Percentiles rank a stretch among this genome's conserved stretches.
Evolutionary conservation across 805 yeast genomes (phyloP).

Genomic region (Cyberlindnera americana): DNA sequence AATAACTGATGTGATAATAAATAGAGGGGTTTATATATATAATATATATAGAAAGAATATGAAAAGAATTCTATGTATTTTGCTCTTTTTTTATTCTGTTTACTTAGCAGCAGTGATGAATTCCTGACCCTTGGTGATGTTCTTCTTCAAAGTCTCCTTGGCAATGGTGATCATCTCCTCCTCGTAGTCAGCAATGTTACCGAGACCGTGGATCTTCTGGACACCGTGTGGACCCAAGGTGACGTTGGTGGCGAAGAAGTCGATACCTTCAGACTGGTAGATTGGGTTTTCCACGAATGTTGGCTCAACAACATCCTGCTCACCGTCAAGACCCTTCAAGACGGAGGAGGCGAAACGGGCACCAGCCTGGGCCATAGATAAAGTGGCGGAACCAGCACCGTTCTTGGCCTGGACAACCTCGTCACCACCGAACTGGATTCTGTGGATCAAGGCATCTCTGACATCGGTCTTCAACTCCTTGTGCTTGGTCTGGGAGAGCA

Average conservation of each 20-base stretch:
- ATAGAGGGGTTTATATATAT: too few relatives aligned
- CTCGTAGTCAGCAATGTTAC: conserved; percentile 72
- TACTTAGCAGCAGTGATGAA: conserved; percentile 54
- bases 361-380: conserved; percentile 93
- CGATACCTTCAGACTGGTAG: conserved; percentile 81
- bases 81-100: too few relatives aligned
- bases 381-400: conserved; percentile 92
- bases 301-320: conserved; percentile 61
- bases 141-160: conserved; percentile 38
- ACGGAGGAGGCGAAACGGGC: conserved; percentile 68
- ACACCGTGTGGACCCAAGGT: conserved; percentile 93
- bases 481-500: conserved; percentile 81
- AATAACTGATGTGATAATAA: too few relatives aligned
- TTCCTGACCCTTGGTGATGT: conserved; percentile 91
- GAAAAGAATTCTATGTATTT: too few relatives aligned
- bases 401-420: conserved; percentile 92
- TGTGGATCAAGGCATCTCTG: conserved; percentile 66
- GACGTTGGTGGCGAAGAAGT: conserved; percentile 93
- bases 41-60: too few relatives aligned
- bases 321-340: conserved; percentile 61
- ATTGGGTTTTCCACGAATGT: conserved; percentile 78
- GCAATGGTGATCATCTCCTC: conserved; percentile 86
- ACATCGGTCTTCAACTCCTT: conserved; percentile 59
- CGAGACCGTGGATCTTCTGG: conserved; percentile 73
- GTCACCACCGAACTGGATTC: conserved; percentile 96